Evolutionary conservation across 2,329 filamentous ascomycete genomes (phyloP), one percentile per base, ranked within the genome.

Genomic region (Cercospora sp.): DNA sequence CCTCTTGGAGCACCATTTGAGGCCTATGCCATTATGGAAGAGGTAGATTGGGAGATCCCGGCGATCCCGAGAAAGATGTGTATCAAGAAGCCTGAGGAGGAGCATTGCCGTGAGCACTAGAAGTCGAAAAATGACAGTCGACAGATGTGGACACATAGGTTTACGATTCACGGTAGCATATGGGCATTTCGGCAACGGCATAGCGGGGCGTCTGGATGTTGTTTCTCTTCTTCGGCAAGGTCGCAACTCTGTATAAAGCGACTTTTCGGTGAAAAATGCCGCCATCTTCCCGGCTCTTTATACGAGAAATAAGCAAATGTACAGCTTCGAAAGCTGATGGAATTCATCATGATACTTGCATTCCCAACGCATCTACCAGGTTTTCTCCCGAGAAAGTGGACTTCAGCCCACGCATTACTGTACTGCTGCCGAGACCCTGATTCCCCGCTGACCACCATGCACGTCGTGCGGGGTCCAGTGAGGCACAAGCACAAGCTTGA

Each of bases 21-120:
- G 65, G 67, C 71, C n/a, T 77, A 75, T 68, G 75, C 72, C 18
- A 72, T 77, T 30, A 76, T 75, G 75, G 74, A 76, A 66, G 70
- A 72, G 57, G 71, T 75, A 23, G 70, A 75, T 45, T 77, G 75
- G 75, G 64, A 69, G 23, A 64, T 76, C 7, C 75, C 75, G 5
- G 73, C 74, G n/a, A 71, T 73, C 45, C 57, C 64, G 6, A 33
- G 64, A n/a, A 65, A 65, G 28, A 60, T 65, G 57, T 65, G 64
- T 23, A 65, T 65, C 30, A 60, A 65, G 18, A 58, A 61, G 23
- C 39, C 36, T 2, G 64, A 65, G 16, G 57, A 61, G 23, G 64
- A 61, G 8, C 60, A 60, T 42, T 65, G 62, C 23, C 62, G 53
- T 18, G 60, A 62, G 36, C 60, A 62, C n/a, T 62, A 62, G 42